Conservation (phyloP, 2,329 filamentous ascomycete species). For the Dactylellina drechsleri region DNA sequence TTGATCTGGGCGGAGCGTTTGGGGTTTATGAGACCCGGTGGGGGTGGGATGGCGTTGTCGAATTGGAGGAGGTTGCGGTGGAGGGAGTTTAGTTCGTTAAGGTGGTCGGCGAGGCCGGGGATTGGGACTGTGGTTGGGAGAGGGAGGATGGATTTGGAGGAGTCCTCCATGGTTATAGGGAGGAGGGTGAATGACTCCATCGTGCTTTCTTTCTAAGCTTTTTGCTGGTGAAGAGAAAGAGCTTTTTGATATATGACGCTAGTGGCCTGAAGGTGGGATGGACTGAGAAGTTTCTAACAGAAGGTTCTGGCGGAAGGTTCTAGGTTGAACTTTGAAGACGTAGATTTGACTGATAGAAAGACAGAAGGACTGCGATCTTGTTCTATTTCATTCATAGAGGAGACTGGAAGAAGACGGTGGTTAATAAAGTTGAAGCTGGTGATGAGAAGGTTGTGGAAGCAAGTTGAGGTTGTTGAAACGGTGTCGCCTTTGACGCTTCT, state of each 20-base stretch:
- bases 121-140: slow-evolving; percentile 61
- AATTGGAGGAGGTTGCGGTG: slow-evolving; percentile 78
- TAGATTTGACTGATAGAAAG: not conserved
- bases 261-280: not conserved
- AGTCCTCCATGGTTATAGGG: slow-evolving; percentile 81
- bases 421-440: not conserved
- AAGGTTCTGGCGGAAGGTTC: not conserved
- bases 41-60: slow-evolving; percentile 75
- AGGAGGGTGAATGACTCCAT: slow-evolving; percentile 80
- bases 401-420: not conserved
- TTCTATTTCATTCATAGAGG: not conserved
- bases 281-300: no score
- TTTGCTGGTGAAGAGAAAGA: no score
- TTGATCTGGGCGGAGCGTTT: slow-evolving; percentile 87
- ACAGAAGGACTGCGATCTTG: not conserved
- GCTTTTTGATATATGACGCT: not conserved
- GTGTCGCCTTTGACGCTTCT: slow-evolving; percentile 14
- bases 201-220: not conserved
- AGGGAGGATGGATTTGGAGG: slow-evolving; percentile 77
- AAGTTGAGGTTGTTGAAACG: slow-evolving; percentile 26
- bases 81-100: slow-evolving; percentile 79
- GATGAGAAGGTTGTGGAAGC: slow-evolving; percentile 1
- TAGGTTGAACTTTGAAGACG: not conserved
- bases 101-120: slow-evolving; percentile 71
- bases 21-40: slow-evolving; percentile 89